These are phyloP conservation scores for Trichoderma harzianum DNA, from an alignment of 2,329 filamentous ascomycete species.

Conservation along the genomic window DNA sequence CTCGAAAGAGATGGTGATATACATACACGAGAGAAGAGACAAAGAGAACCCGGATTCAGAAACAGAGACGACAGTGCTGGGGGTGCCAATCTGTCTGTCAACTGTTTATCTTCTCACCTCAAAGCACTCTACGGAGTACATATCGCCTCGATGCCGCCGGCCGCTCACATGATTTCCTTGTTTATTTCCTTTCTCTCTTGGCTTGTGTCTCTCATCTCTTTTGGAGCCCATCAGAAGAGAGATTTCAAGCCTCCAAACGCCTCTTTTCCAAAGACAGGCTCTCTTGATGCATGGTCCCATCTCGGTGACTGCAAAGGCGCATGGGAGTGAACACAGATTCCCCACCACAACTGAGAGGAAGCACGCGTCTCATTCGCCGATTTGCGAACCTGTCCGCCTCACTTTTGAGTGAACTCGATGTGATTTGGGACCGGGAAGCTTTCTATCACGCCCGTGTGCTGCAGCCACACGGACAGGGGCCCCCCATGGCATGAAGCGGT, in stretches of 20 bases:
- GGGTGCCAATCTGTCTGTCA: background rate
- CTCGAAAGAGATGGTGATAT: background rate
- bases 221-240: background rate
- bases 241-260: background rate
- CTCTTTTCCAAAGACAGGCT: background rate
- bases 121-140: background rate
- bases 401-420: background rate
- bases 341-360: background rate
- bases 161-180: background rate
- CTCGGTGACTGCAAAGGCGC: background rate
- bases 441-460: background rate
- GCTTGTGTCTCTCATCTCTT: background rate
- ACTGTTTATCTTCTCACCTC: background rate
- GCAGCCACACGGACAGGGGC: background rate
- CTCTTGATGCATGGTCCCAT: background rate
- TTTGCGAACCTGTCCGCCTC: background rate
- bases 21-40: background rate
- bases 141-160: background rate
- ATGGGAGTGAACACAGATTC: background rate
- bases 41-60: background rate
- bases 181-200: background rate
- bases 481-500: background rate
- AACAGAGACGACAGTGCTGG: background rate
- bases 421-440: background rate
- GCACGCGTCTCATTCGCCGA: background rate